Evolutionary conservation across 305 asterid genomes (phyloP), one percentile per base, ranked within the genome.

Genomic region (Fraxinus angustifolia): DNA sequence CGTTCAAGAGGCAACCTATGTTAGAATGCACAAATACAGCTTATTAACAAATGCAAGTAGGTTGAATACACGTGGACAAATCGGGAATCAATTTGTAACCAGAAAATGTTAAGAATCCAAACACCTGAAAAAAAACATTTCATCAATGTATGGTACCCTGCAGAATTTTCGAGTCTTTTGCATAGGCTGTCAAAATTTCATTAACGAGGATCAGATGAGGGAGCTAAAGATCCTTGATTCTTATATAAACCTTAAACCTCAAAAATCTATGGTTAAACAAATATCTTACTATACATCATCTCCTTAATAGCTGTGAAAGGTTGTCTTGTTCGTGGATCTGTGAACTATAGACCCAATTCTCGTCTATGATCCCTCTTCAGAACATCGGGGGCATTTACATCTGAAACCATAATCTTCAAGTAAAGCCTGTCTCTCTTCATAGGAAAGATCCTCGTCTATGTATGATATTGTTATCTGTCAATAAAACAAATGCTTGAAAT

Each of bases 331-430:
- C 8, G 19, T 42, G 82, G 21, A 48, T 34, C 21, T 30, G 31
- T 34, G 36, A 78, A 73, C 80, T 60, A 60, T 60, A 56, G 45
- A 34, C n/a, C 50, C 67, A 77, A 48, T 12, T 28, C 79, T 81
- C 65, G 83, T 17, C 82, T 81, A 80, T 28, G 84, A 75, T 35
- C 78, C 84, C 86, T 94, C 96, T 76, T 91, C 90, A 28, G 77
- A 53, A 81, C 99, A 96, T 85, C 85, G 91, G 77, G 88, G 85
- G 88, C 98, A 94, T 90, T 84, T 86, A 83, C 98, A 94, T 80
- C 60, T 85, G 83, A 96, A 96, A 34, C 97, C 97, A 83, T 96
- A 96, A 82, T 93, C 97, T 34, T 92, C 97, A 35, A 96, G 97
- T 35, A 50, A 82, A 67, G 81, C 83, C 83, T 90, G 98, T 81